Conservation (phyloP, 768 basidiomycete genomes). For the Agaricus blazei region DNA sequence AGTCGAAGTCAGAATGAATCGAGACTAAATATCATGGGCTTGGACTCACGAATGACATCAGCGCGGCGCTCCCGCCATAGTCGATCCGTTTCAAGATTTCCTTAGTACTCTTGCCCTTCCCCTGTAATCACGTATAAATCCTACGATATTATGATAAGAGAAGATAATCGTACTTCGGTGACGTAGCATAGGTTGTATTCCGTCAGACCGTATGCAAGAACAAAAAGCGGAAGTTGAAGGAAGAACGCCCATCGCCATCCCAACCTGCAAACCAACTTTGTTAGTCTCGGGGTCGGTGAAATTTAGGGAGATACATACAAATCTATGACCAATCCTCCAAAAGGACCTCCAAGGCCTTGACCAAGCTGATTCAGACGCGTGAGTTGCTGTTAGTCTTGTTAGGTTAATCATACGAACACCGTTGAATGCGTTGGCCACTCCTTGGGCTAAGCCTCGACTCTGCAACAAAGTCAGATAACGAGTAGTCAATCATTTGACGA, state of each 20-base stretch:
- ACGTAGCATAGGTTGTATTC: conserved; percentile 58
- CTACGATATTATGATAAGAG: background rate
- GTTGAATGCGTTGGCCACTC: conserved; percentile 64
- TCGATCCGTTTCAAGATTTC: conserved; percentile 74
- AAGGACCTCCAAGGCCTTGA: conserved; percentile 78
- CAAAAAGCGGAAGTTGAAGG: conserved; percentile 65
- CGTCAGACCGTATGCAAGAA: conserved; percentile 53
- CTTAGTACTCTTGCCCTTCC: conserved; percentile 56
- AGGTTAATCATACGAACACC: conserved; percentile 41
- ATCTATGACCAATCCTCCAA: conserved; percentile 69
- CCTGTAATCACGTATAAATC: conserved; percentile 35
- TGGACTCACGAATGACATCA: conserved; percentile 52
- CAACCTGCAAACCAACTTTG: conserved; percentile 34
- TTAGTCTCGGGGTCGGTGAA: background rate
- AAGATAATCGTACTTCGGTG: conserved; percentile 30
- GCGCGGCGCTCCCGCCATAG: conserved; percentile 67
- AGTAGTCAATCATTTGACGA: conserved; percentile 3
- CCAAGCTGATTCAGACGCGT: conserved; percentile 43
- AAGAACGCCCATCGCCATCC: conserved; percentile 85
- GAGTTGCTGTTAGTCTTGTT: no score
- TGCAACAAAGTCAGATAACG: conserved; percentile 18
- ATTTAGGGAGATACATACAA: conserved; percentile 31
- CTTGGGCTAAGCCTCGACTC: conserved; percentile 73
- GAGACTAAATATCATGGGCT: background rate
- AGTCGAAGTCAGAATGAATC: background rate